Conservation (phyloP, 192 early-diverging fungal genomes). For the Podila horticola region DNA sequence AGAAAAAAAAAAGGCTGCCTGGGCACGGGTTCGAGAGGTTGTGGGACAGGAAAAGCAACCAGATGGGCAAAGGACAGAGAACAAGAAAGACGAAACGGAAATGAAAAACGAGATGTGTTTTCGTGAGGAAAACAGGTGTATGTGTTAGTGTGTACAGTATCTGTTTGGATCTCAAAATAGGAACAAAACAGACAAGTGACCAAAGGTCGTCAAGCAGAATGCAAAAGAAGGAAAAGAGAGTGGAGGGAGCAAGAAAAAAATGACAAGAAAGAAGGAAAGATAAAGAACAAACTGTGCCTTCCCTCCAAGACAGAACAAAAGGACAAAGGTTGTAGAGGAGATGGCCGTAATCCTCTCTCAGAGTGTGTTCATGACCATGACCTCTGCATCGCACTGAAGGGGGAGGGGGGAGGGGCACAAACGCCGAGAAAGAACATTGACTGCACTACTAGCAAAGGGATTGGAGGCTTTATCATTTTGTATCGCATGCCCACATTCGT, state of each 20-base stretch:
- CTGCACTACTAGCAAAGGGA: too few relatives aligned
- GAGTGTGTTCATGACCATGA: too few relatives aligned
- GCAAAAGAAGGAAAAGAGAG: neutral
- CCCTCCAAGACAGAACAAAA: too few relatives aligned
- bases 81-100: neutral
- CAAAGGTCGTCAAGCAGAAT: neutral
- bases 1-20: neutral
- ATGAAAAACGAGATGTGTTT: neutral
- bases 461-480: too few relatives aligned
- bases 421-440: too few relatives aligned
- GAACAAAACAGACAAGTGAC: neutral
- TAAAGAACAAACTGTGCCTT: neutral
- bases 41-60: neutral
- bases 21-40: neutral
- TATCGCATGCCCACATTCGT: too few relatives aligned
- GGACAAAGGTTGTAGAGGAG: too few relatives aligned
- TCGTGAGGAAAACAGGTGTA: slow-evolving; percentile 11
- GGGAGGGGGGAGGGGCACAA: neutral
- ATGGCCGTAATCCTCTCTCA: too few relatives aligned
- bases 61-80: neutral
- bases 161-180: slow-evolving; percentile 3
- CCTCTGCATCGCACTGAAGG: neutral
- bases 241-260: neutral
- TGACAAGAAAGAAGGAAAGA: neutral
- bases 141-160: too few relatives aligned